Percentiles rank a stretch among this genome's conserved stretches.
Evolutionary conservation across 768 basidiomycete species (phyloP).

Genomic region (Kwoniella mangroviensis): DNA sequence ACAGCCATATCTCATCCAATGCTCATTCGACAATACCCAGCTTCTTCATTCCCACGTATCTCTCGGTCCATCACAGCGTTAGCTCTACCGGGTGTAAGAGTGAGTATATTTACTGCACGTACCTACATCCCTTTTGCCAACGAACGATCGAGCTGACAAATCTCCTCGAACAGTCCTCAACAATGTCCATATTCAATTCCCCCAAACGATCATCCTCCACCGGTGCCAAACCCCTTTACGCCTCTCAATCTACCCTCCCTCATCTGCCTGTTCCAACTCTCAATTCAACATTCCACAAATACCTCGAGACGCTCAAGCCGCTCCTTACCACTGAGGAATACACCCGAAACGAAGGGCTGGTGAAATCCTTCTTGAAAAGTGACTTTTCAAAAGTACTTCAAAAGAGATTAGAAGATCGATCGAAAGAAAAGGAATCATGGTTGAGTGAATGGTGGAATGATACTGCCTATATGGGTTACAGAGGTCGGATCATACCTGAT

Average conservation of each 20-base stretch:
- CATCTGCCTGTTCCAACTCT: conserved; percentile 83
- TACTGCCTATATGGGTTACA: conserved; percentile 80
- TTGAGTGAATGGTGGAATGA: conserved; percentile 99
- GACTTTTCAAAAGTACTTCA: conserved; percentile 76
- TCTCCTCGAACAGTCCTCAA: neutral
- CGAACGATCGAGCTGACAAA: too few relatives aligned
- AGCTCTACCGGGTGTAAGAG: conserved; percentile 5
- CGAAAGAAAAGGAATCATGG: conserved; percentile 74
- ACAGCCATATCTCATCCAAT: conserved; percentile 5
- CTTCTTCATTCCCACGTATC: conserved; percentile 9
- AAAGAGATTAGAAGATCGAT: conserved; percentile 73
- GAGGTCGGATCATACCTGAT: conserved; percentile 87
- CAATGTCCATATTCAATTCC: conserved; percentile 15
- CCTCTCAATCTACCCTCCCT: conserved; percentile 68
- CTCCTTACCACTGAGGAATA: conserved; percentile 72
- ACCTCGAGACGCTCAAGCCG: conserved; percentile 82
- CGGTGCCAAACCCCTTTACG: conserved; percentile 65
- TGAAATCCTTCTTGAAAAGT: conserved; percentile 72
- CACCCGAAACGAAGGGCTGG: conserved; percentile 65
- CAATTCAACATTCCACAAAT: conserved; percentile 79
- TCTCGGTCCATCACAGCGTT: conserved; percentile 3
- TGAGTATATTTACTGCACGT: neutral
- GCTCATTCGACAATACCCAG: conserved; percentile 9
- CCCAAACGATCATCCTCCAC: conserved; percentile 12
- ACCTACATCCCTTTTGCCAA: neutral